These are phyloP conservation scores for Gyromitra esculenta DNA, from an alignment of 2,329 filamentous ascomycete genomes.

Conservation along the genomic window DNA sequence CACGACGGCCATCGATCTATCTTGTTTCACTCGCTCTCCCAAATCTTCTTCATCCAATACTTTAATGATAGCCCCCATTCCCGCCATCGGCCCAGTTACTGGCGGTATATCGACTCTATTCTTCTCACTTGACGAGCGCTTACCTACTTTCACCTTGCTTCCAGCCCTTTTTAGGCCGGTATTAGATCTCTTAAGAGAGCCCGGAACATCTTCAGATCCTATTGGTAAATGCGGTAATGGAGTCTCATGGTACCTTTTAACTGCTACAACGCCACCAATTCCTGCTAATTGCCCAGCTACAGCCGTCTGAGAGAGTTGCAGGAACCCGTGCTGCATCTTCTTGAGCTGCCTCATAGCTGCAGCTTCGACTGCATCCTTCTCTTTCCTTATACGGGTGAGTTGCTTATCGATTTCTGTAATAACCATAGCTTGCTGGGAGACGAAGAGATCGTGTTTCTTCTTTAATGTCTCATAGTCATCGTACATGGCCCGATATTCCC, in stretches of 20 bases:
- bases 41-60: not conserved
- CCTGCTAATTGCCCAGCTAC: constrained; percentile 34
- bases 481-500: constrained; percentile 36
- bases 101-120: constrained; percentile 8
- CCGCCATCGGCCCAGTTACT: not conserved
- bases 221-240: constrained; percentile 29
- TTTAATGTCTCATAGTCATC: constrained; percentile 46
- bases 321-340: constrained; percentile 46
- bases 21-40: constrained; percentile 18
- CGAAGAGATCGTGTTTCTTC: constrained; percentile 47
- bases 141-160: constrained; percentile 25
- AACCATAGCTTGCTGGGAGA: constrained; percentile 48
- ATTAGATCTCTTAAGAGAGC: constrained; percentile 24
- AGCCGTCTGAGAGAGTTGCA: constrained; percentile 39
- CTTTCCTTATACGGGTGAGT: constrained; percentile 33
- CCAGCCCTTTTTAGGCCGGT: constrained; percentile 7
- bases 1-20: constrained; percentile 4
- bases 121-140: constrained; percentile 6
- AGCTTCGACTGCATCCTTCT: constrained; percentile 43
- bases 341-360: constrained; percentile 29
- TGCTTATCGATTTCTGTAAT: constrained; percentile 47
- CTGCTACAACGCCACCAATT: constrained; percentile 6
- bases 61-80: constrained; percentile 15
- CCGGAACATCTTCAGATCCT: not conserved
- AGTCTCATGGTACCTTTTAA: constrained; percentile 42